Conservation (phyloP, 2,329 filamentous ascomycete species). For the Exophiala oligosperma region DNA sequence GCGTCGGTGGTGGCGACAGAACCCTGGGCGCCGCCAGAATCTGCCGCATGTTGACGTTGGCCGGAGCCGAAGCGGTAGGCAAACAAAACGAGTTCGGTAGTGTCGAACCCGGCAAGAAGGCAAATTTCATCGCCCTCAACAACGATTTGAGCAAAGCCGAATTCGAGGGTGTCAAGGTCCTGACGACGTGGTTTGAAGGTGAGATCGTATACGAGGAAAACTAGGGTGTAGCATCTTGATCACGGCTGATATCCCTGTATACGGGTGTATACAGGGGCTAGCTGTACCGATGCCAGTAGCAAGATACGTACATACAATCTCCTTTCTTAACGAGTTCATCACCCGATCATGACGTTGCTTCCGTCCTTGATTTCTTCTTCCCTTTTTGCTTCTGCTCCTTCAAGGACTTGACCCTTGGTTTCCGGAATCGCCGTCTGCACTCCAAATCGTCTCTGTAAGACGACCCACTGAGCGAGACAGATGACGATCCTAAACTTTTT, state of each 20-base stretch:
- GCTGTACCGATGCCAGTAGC: background rate
- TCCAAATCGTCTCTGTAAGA: constrained; percentile 45
- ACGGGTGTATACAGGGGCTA: no score
- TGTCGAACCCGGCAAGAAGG: constrained; percentile 34
- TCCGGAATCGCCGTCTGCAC: constrained; percentile 37
- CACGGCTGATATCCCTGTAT: no score
- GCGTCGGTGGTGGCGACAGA: background rate
- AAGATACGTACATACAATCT: background rate
- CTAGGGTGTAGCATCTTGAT: background rate
- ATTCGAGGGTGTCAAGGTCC: constrained; percentile 31
- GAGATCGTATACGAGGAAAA: constrained; percentile 16
- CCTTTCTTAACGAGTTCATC: background rate
- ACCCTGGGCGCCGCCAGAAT: background rate
- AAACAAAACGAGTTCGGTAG: constrained; percentile 31
- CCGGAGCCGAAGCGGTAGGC: constrained; percentile 33
- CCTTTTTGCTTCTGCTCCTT: no score
- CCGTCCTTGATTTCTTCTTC: background rate
- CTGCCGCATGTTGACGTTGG: constrained; percentile 32
- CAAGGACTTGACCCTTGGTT: background rate
- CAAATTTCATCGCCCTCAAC: constrained; percentile 34
- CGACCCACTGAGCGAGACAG: constrained; percentile 45
- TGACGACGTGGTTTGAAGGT: constrained; percentile 33
- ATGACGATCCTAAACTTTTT: constrained; percentile 40
- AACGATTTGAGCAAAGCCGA: constrained; percentile 35
- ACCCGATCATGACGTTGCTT: background rate